Evolutionary conservation across 2,329 filamentous ascomycete genomes (phyloP), one percentile per base, ranked within the genome.

Genomic region (Pseudodiploospora longispora): DNA sequence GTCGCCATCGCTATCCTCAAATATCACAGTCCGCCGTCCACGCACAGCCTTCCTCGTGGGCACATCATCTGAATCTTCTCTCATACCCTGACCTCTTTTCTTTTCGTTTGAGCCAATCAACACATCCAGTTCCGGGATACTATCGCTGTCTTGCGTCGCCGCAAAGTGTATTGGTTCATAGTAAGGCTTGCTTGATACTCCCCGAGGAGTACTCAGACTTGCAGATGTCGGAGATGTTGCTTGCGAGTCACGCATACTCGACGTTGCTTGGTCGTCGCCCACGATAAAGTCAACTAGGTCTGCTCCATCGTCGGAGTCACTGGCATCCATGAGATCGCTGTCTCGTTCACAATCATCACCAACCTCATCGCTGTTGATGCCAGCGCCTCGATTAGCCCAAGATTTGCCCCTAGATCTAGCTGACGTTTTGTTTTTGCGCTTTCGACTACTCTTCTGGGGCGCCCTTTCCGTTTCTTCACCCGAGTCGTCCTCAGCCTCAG

Each of bases 251-350:
- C 49, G 56, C 52, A 60, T 59, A 50, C 68, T 68, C 2, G 67
- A 69, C 0, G 56, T 55, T 4, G 61, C 48, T 32, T 59, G 56
- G 47, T 80, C 60, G 60, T 80, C 60, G 50, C 67, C 59, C 55
- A 82, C 68, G 54, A 86, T 57, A 62, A 86, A 74, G 64, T 79
- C 66, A 52, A 76, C 45, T 10, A 79, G 58, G 50, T 78, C 75
- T 37, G 61, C 65, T 9, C 70, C 71, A 46, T 66, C 63, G 46
- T 76, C 73, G 0, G 69, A 74, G 10, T 66, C 71, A 49, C 71
- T 67, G 12, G 63, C 67, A 40, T 70, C 67, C 46, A 68, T 57
- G 44, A 68, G 50, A 49, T 75, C 71, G 50, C 71, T 74, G 10
- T 71, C 70, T 27, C 70, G 62, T 43, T 66, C 69, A 51, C 73